Evolutionary conservation across 805 yeast species (phyloP).

Genomic region (Cyberlindnera meyerae): DNA sequence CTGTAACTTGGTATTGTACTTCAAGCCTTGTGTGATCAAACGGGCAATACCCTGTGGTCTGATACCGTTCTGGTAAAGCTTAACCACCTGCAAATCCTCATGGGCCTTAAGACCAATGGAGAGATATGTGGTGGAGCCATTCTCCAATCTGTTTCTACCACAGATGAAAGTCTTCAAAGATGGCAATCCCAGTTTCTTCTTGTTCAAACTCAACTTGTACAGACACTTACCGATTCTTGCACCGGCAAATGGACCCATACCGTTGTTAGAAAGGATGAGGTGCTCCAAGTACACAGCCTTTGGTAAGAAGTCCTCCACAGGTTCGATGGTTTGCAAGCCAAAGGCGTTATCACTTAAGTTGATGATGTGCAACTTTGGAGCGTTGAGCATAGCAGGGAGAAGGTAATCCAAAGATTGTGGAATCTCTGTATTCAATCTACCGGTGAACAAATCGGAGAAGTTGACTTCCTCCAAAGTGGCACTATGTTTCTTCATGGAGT

Average conservation of each 20-base stretch:
- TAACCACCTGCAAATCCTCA: slow-evolving; percentile 62
- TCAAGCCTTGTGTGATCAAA: slow-evolving; percentile 68
- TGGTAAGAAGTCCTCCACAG: slow-evolving; percentile 71
- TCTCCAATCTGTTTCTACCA: slow-evolving; percentile 95
- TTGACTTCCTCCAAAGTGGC: slow-evolving; percentile 61
- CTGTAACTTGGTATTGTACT: slow-evolving; percentile 52
- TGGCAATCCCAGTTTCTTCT: slow-evolving; percentile 41
- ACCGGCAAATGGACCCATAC: slow-evolving; percentile 98
- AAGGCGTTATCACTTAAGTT: slow-evolving; percentile 94
- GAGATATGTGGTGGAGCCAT: slow-evolving; percentile 84
- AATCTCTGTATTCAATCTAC: slow-evolving; percentile 90
- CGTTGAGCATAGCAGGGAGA: slow-evolving; percentile 66
- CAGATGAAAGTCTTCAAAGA: slow-evolving; percentile 83
- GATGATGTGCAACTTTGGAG: slow-evolving; percentile 64
- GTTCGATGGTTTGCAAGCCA: slow-evolving; percentile 92
- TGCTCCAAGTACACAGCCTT: slow-evolving; percentile 79
- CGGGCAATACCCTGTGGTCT: slow-evolving; percentile 87
- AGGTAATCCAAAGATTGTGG: slow-evolving; percentile 74
- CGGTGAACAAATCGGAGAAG: slow-evolving; percentile 91
- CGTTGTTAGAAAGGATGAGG: slow-evolving; percentile 86
- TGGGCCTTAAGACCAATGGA: slow-evolving; percentile 83
- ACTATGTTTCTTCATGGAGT: slow-evolving; percentile 38
- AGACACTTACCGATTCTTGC: slow-evolving; percentile 87
- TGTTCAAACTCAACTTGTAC: slow-evolving; percentile 62
- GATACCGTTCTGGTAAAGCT: slow-evolving; percentile 93